A percentile compares a stretch with the other conserved stretches of the same genome.
phyloP scores from a whole-genome alignment of 2,329 filamentous ascomycete genomes.

The Hypoxylon sp. region DNA sequence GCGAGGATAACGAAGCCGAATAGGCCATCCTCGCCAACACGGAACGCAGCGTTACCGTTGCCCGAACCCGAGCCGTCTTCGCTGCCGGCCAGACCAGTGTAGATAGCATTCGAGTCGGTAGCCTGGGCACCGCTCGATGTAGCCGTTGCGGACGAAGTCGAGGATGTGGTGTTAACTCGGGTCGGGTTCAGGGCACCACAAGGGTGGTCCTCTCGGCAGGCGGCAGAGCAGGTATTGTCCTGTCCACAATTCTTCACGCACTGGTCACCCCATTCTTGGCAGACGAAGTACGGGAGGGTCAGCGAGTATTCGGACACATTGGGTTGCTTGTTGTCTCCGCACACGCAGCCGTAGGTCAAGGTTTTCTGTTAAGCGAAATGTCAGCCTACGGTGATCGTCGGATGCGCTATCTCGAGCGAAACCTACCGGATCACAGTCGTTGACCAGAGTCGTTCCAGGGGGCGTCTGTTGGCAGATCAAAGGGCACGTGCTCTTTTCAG shows the following conservation, averaged over 20 bases:
- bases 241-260: conserved; percentile 72
- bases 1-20: conserved; percentile 42
- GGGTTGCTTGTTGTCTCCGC: conserved; percentile 74
- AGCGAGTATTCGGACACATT: conserved; percentile 84
- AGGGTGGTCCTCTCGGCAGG: conserved; percentile 76
- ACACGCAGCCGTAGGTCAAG: conserved; percentile 80
- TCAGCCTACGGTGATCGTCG: conserved; percentile 29
- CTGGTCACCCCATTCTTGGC: conserved; percentile 78
- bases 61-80: conserved; percentile 26
- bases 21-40: conserved; percentile 40
- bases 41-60: conserved; percentile 36
- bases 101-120: conserved; percentile 57
- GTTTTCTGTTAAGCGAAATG: conserved; percentile 59
- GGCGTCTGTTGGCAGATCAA: conserved; percentile 77
- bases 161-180: conserved; percentile 68
- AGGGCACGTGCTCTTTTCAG: conserved; percentile 75
- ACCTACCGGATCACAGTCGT: conserved; percentile 77
- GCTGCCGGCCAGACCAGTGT: conserved; percentile 53
- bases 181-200: conserved; percentile 79
- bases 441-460: conserved; percentile 67
- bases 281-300: conserved; percentile 84
- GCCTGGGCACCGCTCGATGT: conserved; percentile 55
- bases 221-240: conserved; percentile 70
- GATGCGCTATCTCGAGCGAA: not conserved
- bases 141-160: conserved; percentile 57